phyloP scores from a whole-genome alignment of 2,329 filamentous ascomycete genomes.

The Diplodia mutila region DNA sequence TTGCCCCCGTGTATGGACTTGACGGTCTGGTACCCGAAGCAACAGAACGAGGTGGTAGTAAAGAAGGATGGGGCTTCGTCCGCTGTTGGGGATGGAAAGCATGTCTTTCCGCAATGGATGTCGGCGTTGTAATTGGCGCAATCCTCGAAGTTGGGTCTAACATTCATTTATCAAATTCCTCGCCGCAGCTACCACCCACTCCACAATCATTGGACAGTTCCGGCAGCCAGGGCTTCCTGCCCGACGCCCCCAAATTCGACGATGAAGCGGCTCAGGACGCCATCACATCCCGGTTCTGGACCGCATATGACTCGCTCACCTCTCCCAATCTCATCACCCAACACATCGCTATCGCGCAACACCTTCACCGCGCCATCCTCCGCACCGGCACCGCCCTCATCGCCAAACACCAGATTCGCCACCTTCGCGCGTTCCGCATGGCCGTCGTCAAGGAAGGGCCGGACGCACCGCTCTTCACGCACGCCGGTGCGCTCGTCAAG shows the following conservation, averaged over 20 bases:
- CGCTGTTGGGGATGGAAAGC: conserved; percentile 97
- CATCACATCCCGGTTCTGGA: conserved; percentile 59
- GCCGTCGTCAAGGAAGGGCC: conserved; percentile 94
- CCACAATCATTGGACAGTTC: conserved; percentile 24
- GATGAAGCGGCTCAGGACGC: conserved; percentile 45
- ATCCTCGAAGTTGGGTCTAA: conserved; percentile 81
- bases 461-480: conserved; percentile 87
- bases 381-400: conserved; percentile 89
- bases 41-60: conserved; percentile 70
- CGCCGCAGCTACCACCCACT: conserved; percentile 30
- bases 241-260: conserved; percentile 30
- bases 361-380: conserved; percentile 89
- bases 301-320: conserved; percentile 60
- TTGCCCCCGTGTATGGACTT: conserved; percentile 89
- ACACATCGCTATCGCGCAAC: conserved; percentile 81
- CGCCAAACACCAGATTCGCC: conserved; percentile 90
- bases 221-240: conserved; percentile 30
- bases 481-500: conserved; percentile 90
- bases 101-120: conserved; percentile 88
- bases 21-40: conserved; percentile 85
- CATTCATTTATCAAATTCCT: conserved; percentile 25
- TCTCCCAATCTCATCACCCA: conserved; percentile 71
- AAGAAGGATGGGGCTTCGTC: conserved; percentile 96
- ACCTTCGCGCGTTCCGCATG: conserved; percentile 90
- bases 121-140: conserved; percentile 88